A percentile compares a stretch with the other conserved stretches of the same genome.
Conservation (phyloP, 495 filamentous ascomycete genomes). For the Hypoxylon subgilvum region DNA sequence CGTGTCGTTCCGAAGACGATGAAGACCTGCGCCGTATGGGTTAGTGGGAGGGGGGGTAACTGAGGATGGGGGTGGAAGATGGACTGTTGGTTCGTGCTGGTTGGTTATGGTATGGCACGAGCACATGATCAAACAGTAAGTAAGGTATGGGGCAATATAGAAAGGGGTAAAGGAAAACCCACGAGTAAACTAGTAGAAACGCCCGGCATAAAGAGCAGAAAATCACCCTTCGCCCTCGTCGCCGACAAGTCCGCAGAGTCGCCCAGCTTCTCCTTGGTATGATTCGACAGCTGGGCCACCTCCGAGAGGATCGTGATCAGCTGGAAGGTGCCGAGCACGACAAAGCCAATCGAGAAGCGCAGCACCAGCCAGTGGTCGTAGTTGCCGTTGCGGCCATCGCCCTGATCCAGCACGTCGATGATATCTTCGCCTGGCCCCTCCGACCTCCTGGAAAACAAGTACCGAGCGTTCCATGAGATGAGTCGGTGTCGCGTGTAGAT, state of each 20-base stretch:
- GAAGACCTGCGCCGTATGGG: conserved; percentile 29
- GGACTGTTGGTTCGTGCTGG: no score
- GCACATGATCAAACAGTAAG: no score
- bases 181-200: conserved; percentile 48
- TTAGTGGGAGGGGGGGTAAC: no score
- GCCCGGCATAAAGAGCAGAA: conserved; percentile 52
- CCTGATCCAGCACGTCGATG: conserved; percentile 24
- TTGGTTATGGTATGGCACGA: no score
- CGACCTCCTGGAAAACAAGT: conserved; percentile 33
- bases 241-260: conserved; percentile 45
- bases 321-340: conserved; percentile 53
- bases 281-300: conserved; percentile 45
- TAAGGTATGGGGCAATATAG: background rate
- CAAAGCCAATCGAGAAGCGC: conserved; percentile 54
- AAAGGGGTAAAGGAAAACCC: background rate
- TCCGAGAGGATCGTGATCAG: conserved; percentile 51
- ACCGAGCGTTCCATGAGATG: conserved; percentile 47
- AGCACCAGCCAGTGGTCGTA: conserved; percentile 56
- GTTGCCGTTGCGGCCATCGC: conserved; percentile 39
- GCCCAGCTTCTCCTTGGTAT: conserved; percentile 42
- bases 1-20: conserved; percentile 53
- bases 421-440: conserved; percentile 20
- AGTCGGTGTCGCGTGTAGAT: conserved; percentile 50
- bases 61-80: no score
- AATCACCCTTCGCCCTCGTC: conserved; percentile 45